phyloP scores from a whole-genome alignment of 75 land plant genomes.

The Ceratopteris richardii region DNA sequence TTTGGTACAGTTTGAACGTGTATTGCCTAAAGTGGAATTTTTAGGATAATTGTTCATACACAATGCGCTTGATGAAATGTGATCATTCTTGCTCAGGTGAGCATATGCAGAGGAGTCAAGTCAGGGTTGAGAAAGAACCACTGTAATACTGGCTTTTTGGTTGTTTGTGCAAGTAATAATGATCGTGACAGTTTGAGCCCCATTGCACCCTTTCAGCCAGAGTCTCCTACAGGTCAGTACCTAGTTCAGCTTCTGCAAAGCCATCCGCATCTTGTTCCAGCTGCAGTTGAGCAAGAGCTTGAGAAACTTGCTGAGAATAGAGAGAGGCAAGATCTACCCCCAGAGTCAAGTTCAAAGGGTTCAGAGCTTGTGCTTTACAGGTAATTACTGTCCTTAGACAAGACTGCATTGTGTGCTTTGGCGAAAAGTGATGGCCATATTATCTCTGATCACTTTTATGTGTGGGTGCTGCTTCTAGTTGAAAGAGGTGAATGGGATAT shows the following conservation, averaged over 20 bases:
- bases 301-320: constrained; percentile 49
- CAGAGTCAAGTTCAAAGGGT: constrained; percentile 29
- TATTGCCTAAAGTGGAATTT: no score
- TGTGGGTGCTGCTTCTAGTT: no score
- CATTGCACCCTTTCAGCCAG: constrained; percentile 48
- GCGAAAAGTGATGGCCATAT: background rate
- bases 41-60: no score
- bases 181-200: constrained; percentile 5
- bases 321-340: constrained; percentile 24
- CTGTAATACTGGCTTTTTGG: no score
- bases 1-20: no score
- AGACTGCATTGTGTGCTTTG: background rate
- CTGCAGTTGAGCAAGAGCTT: constrained; percentile 59
- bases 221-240: constrained; percentile 59
- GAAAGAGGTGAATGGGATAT: no score
- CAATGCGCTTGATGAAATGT: no score
- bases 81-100: no score
- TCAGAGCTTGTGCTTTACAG: constrained; percentile 44
- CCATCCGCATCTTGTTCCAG: constrained; percentile 57
- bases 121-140: no score
- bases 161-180: background rate
- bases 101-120: no score
- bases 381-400: constrained; percentile 22
- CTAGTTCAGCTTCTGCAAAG: constrained; percentile 38
- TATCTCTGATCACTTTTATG: no score